Evolutionary conservation across 2,329 filamentous ascomycete genomes (phyloP).

Genomic region (Ophiognomonia clavigignenti-juglandacearum): DNA sequence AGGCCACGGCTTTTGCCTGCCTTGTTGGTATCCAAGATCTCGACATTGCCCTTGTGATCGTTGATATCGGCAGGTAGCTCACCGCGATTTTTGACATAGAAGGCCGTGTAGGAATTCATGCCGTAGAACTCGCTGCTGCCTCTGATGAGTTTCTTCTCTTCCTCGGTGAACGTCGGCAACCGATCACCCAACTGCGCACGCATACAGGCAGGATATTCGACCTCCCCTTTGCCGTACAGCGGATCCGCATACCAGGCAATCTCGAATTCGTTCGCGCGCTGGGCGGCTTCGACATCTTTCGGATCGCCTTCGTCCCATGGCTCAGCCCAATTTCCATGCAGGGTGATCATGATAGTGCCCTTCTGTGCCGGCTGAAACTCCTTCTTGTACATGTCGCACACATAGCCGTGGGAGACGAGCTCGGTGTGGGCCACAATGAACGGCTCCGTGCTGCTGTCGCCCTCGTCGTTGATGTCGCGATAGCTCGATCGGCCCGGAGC

Average conservation of each 20-base stretch:
- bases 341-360: conserved; percentile 35
- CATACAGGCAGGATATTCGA: conserved; percentile 36
- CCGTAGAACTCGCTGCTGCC: conserved; percentile 35
- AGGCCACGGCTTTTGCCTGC: conserved; percentile 27
- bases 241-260: conserved; percentile 38
- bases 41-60: conserved; percentile 35
- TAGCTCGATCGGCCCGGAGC: conserved; percentile 27
- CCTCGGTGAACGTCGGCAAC: conserved; percentile 32
- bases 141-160: conserved; percentile 32
- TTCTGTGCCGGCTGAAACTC: conserved; percentile 33
- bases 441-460: conserved; percentile 29
- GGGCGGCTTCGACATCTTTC: conserved; percentile 30
- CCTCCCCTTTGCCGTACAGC: conserved; percentile 30
- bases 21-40: conserved; percentile 30
- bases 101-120: conserved; percentile 39
- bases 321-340: conserved; percentile 37
- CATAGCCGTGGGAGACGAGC: conserved; percentile 33
- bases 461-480: conserved; percentile 26
- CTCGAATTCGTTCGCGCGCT: conserved; percentile 36
- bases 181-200: conserved; percentile 32
- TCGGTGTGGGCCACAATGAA: conserved; percentile 35
- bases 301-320: conserved; percentile 32
- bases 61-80: conserved; percentile 30
- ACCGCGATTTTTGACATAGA: conserved; percentile 30
- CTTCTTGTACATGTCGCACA: conserved; percentile 31